phyloP scores from a whole-genome alignment of 371 early-diverging fungal species.

The Saksenaea vasiformis region DNA sequence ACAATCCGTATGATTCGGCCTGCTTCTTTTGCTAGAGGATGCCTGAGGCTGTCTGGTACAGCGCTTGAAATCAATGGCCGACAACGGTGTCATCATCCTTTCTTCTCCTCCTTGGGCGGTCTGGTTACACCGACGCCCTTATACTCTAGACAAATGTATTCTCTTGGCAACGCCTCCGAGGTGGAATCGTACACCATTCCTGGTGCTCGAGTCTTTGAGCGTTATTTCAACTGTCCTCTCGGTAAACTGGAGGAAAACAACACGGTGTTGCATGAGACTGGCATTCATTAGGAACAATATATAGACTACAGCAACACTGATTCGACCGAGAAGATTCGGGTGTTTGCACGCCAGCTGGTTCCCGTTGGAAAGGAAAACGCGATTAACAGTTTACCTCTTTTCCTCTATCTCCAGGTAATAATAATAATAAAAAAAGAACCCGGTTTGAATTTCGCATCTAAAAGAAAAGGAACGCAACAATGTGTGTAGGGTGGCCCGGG shows the following conservation, averaged over 20 bases:
- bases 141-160: background rate
- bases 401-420: slow-evolving; percentile 62
- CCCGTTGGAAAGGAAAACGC: slow-evolving; percentile 48
- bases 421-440: no score
- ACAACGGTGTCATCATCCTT: background rate
- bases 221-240: slow-evolving; percentile 62
- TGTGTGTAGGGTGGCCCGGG: slow-evolving; percentile 74
- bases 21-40: no score
- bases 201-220: slow-evolving; percentile 62
- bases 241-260: slow-evolving; percentile 25
- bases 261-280: no score
- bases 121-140: background rate
- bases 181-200: slow-evolving; percentile 58
- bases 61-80: background rate
- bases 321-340: slow-evolving; percentile 33
- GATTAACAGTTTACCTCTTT: slow-evolving; percentile 55
- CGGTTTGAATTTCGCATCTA: no score
- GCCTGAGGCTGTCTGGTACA: background rate
- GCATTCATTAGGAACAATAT: background rate
- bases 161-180: slow-evolving; percentile 17
- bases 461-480: no score
- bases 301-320: slow-evolving; percentile 46
- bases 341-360: slow-evolving; percentile 64
- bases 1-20: no score
- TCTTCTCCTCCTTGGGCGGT: background rate